phyloP scores from a whole-genome alignment of 2,329 filamentous ascomycete genomes.

The Amauroascus verrucosus region DNA sequence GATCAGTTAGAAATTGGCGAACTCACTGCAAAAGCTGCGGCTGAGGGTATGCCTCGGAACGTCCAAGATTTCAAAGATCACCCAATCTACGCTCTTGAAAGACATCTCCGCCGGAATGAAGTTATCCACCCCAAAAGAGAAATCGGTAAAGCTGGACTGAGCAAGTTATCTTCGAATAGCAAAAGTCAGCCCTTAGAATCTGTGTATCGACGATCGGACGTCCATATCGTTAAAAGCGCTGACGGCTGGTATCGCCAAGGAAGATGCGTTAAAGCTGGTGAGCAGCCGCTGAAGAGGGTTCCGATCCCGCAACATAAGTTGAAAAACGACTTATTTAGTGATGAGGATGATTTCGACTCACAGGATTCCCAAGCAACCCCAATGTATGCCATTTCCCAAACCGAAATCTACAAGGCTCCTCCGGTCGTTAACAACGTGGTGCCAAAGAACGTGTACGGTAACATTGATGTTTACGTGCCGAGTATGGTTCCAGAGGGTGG shows the following conservation, averaged over 20 bases:
- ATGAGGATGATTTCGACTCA: conserved; percentile 30
- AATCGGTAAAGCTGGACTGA: conserved; percentile 63
- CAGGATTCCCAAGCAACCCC: conserved; percentile 45
- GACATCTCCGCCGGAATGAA: conserved; percentile 74
- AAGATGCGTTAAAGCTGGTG: conserved; percentile 62
- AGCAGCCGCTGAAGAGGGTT: conserved; percentile 72
- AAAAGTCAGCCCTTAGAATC: conserved; percentile 54
- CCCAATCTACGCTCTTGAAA: conserved; percentile 70
- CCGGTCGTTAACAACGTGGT: conserved; percentile 64
- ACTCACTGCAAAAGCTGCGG: conserved; percentile 57
- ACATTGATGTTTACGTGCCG: conserved; percentile 53
- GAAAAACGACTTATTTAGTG: conserved; percentile 19
- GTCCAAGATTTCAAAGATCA: conserved; percentile 82
- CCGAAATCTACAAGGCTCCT: conserved; percentile 63
- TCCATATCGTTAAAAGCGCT: conserved; percentile 63
- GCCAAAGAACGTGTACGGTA: conserved; percentile 52
- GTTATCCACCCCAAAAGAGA: conserved; percentile 62
- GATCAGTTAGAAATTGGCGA: conserved; percentile 79
- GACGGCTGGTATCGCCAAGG: conserved; percentile 90
- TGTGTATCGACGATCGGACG: conserved; percentile 73
- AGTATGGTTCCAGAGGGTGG: conserved; percentile 54
- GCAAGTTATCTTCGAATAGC: conserved; percentile 36
- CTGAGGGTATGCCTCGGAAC: conserved; percentile 77
- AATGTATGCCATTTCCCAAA: conserved; percentile 51
- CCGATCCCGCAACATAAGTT: conserved; percentile 16